phyloP scores from a whole-genome alignment of 306 rosid genomes.

The Castanea sativa region DNA sequence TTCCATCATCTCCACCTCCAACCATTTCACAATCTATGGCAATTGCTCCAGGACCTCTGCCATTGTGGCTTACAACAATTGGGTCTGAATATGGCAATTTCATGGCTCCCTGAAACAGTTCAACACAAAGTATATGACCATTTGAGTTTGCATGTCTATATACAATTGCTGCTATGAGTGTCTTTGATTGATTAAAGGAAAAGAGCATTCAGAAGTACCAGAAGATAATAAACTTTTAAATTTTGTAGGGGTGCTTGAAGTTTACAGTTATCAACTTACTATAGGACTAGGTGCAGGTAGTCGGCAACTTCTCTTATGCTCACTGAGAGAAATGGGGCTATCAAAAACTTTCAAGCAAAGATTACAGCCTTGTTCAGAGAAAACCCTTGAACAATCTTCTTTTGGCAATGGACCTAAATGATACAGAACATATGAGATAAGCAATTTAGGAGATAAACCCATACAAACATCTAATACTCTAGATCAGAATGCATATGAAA shows the following conservation, averaged over 20 bases:
- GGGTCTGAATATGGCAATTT: constrained; percentile 25
- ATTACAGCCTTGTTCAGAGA: constrained; percentile 59
- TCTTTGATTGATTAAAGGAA: constrained; percentile 1
- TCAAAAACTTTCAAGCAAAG: constrained; percentile 60
- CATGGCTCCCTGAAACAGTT: constrained; percentile 53
- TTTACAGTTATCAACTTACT: constrained; percentile 38
- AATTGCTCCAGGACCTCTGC: constrained; percentile 42
- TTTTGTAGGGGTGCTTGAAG: neutral
- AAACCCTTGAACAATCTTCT: constrained; percentile 44
- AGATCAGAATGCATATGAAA: constrained; percentile 12
- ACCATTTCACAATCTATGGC: constrained; percentile 88
- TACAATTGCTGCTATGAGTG: constrained; percentile 8
- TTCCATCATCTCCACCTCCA: constrained; percentile 88
- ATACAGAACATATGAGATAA: neutral
- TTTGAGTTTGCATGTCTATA: constrained; percentile 2
- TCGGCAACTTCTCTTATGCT: constrained; percentile 48
- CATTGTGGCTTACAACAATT: constrained; percentile 25
- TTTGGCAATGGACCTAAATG: constrained; percentile 63
- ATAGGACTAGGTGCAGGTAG: constrained; percentile 48
- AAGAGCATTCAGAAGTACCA: neutral
- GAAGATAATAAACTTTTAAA: neutral
- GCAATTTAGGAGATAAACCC: neutral
- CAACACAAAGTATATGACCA: constrained; percentile 17
- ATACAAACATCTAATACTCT: neutral
- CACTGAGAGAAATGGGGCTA: constrained; percentile 38